Conservation (phyloP, 805 yeast species). For the Cyberlindnera lachancei region DNA sequence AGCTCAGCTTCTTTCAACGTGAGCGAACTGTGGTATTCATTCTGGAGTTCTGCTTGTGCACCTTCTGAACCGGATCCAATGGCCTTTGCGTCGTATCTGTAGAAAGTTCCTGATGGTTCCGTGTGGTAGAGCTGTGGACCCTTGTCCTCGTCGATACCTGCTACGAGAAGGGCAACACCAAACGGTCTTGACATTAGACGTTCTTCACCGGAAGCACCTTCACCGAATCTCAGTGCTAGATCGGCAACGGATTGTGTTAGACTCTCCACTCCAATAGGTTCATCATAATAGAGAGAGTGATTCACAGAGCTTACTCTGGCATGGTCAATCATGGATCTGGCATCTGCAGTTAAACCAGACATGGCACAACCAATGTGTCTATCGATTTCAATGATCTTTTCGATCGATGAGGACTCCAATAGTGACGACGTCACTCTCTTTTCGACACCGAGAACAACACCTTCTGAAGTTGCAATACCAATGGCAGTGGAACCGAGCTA, state of each 20-base stretch:
- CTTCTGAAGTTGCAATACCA: conserved; percentile 92
- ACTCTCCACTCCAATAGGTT: conserved; percentile 84
- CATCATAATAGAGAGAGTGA: conserved; percentile 87
- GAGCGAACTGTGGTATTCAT: conserved; percentile 89
- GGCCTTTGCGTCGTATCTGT: conserved; percentile 96
- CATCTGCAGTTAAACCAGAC: conserved; percentile 98
- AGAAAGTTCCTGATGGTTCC: conserved; percentile 98
- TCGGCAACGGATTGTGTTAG: conserved; percentile 96
- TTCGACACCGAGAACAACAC: conserved; percentile 94
- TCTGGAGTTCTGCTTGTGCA: conserved; percentile 95
- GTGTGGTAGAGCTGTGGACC: conserved; percentile 97
- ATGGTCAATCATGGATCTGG: conserved; percentile 97
- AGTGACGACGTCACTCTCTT: conserved; percentile 91
- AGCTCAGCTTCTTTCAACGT: conserved; percentile 91
- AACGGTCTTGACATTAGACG: conserved; percentile 92
- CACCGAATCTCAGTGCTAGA: conserved; percentile 92
- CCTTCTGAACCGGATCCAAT: conserved; percentile 99
- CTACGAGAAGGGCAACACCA: conserved; percentile 94
- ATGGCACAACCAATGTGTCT: conserved; percentile 95
- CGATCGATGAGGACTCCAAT: conserved; percentile 88
- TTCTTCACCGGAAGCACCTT: conserved; percentile 94
- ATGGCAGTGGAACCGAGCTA: conserved; percentile 92
- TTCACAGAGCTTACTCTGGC: conserved; percentile 87
- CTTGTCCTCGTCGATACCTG: conserved; percentile 86
- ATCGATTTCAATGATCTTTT: conserved; percentile 93